Evolutionary conservation across 305 asterid species (phyloP).

Genomic region (Salvia sclarea): DNA sequence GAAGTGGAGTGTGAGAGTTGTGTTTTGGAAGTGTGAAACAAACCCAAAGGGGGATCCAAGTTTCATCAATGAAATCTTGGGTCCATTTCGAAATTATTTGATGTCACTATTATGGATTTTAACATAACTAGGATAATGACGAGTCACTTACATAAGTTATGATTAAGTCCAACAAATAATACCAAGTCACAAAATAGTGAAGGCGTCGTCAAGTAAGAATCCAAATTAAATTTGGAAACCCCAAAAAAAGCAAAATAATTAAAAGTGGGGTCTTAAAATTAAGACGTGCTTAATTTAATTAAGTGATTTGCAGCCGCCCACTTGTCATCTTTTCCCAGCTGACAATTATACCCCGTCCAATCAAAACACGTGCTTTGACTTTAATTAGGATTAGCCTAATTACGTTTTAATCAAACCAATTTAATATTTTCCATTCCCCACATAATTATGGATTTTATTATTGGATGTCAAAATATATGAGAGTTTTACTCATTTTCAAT

Average conservation of each 20-base stretch:
- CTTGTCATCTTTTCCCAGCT: neutral
- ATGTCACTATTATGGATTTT: no score
- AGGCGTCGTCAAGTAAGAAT: neutral
- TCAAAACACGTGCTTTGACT: conserved; percentile 23
- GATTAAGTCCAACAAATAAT: neutral
- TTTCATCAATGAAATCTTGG: no score
- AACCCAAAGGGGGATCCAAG: no score
- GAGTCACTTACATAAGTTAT: no score
- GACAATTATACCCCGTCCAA: conserved; percentile 6
- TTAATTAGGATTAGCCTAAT: neutral
- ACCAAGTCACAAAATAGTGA: neutral
- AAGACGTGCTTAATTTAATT: neutral
- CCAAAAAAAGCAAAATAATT: neutral
- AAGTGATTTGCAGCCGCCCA: neutral
- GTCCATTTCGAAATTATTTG: no score
- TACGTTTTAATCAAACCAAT: neutral
- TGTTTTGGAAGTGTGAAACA: no score
- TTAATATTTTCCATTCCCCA: neutral
- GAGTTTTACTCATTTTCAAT: no score
- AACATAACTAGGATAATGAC: no score
- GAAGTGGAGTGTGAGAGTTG: no score
- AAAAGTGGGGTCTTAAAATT: neutral
- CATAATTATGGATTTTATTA: no score
- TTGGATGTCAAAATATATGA: no score
- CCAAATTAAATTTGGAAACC: neutral